Conservation (phyloP, 306 rosid genomes). For the Vigna hirtella region DNA sequence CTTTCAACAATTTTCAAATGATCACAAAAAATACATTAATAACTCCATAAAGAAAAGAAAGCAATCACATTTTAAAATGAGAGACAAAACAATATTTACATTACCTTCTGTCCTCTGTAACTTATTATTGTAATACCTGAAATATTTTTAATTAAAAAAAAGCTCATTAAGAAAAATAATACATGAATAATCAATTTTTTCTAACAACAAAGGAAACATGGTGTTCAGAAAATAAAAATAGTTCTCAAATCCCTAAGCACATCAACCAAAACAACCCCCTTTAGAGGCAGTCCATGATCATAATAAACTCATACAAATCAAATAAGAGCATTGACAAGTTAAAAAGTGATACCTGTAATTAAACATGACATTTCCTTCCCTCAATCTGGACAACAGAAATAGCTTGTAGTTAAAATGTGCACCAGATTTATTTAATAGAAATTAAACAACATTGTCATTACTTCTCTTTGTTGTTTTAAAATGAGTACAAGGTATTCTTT, state of each 20-base stretch:
- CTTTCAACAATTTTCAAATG: background rate
- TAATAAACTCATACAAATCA: background rate
- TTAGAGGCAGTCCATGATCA: background rate
- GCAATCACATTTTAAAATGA: background rate
- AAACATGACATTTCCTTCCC: conserved; percentile 87
- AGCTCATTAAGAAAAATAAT: background rate
- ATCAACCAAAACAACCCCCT: conserved; percentile 1
- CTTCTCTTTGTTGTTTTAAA: background rate
- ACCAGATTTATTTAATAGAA: conserved; percentile 27
- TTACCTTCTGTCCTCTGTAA: conserved; percentile 90
- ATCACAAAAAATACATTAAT: background rate
- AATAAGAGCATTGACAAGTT: conserved; percentile 2
- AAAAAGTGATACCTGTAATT: conserved; percentile 76
- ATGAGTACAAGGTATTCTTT: background rate
- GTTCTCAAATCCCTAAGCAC: background rate
- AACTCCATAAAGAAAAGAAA: conserved; percentile 6
- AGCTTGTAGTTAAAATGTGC: conserved; percentile 33
- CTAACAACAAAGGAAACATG: conserved; percentile 1
- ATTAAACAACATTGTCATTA: conserved; percentile 27
- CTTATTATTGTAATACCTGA: conserved; percentile 81
- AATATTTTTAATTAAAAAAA: conserved; percentile 40
- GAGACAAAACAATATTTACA: conserved; percentile 24
- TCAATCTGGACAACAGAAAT: conserved; percentile 66
- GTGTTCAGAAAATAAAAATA: conserved; percentile 8
- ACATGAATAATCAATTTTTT: conserved; percentile 5